Percentiles rank a stretch among this genome's conserved stretches.
phyloP scores from a whole-genome alignment of 441 rosid species.

The Populus hybrid region DNA sequence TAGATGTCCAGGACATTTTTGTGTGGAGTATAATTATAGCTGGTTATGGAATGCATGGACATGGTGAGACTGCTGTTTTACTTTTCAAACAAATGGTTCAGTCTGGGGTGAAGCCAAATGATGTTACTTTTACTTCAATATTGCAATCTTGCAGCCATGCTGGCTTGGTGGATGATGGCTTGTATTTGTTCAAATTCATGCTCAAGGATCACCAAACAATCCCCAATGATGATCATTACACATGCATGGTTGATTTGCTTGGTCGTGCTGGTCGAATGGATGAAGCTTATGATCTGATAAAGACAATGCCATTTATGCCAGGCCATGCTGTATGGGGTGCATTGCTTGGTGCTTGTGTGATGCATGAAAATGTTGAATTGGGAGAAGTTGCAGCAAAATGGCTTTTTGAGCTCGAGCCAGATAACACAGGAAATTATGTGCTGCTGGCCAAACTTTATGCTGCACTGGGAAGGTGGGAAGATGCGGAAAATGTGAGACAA shows the following conservation, averaged over 20 bases:
- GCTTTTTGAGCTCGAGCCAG: conserved; percentile 61
- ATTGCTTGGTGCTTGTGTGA: conserved; percentile 66
- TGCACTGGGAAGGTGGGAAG: conserved; percentile 75
- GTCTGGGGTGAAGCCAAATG: conserved; percentile 61
- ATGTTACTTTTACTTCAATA: conserved; percentile 63
- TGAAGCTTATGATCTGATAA: conserved; percentile 55
- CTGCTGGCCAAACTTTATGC: conserved; percentile 68
- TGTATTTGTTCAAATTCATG: conserved; percentile 52
- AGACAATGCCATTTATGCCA: conserved; percentile 46
- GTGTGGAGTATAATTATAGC: conserved; percentile 55
- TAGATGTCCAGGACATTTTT: conserved; percentile 41
- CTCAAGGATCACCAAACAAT: conserved; percentile 33
- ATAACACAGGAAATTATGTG: conserved; percentile 50
- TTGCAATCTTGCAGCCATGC: conserved; percentile 77
- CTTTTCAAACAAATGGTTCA: conserved; percentile 64
- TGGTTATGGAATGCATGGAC: conserved; percentile 77
- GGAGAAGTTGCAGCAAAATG: conserved; percentile 61
- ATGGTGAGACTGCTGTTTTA: conserved; percentile 43
- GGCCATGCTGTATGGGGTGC: conserved; percentile 69
- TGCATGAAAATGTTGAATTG: conserved; percentile 66
- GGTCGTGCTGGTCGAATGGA: conserved; percentile 63
- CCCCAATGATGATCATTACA: conserved; percentile 58
- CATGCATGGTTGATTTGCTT: conserved; percentile 72
- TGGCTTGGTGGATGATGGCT: conserved; percentile 59
- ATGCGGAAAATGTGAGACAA: conserved; percentile 50